Percentiles rank a stretch among this genome's conserved stretches.
Evolutionary conservation across 306 rosid genomes (phyloP).

Genomic region (Dalbergia cultrata): DNA sequence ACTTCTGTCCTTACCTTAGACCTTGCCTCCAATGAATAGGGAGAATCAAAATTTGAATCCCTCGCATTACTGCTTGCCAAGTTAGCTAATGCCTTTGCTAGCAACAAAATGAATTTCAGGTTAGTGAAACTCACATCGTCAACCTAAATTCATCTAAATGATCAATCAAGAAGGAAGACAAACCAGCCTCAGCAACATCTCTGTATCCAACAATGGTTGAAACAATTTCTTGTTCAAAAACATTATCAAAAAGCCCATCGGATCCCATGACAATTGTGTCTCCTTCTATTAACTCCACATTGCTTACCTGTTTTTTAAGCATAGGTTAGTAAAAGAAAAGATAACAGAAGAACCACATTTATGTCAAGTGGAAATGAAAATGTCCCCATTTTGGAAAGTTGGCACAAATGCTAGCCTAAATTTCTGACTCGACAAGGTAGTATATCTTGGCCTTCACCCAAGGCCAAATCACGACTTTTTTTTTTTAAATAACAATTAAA

Average conservation of each 20-base stretch:
- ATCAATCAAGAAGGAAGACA: slow-evolving; percentile 48
- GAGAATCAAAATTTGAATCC: slow-evolving; percentile 86
- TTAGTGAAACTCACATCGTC: slow-evolving; percentile 28
- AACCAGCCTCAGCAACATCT: slow-evolving; percentile 80
- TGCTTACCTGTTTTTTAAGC: slow-evolving; percentile 67
- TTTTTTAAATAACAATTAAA: neutral
- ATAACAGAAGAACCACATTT: slow-evolving; percentile 40
- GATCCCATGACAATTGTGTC: slow-evolving; percentile 88
- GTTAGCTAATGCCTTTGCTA: slow-evolving; percentile 94
- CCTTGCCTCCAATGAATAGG: slow-evolving; percentile 89
- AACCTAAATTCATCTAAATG: slow-evolving; percentile 24
- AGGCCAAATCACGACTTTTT: neutral
- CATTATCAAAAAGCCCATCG: slow-evolving; percentile 84
- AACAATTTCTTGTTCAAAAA: slow-evolving; percentile 78
- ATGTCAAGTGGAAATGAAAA: slow-evolving; percentile 27
- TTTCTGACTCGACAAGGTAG: neutral
- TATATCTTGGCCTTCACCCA: slow-evolving; percentile 21
- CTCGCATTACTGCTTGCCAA: slow-evolving; percentile 80
- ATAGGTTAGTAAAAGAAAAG: slow-evolving; percentile 32
- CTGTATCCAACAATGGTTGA: slow-evolving; percentile 52
- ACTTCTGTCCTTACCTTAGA: slow-evolving; percentile 62
- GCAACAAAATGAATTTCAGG: slow-evolving; percentile 55
- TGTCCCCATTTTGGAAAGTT: slow-evolving; percentile 24
- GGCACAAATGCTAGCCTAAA: neutral
- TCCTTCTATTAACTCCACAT: slow-evolving; percentile 71